A percentile compares a stretch with the other conserved stretches of the same genome.
phyloP scores from a whole-genome alignment of 1,284 basidiomycete genomes.

The Cryptococcus maquisensis region DNA sequence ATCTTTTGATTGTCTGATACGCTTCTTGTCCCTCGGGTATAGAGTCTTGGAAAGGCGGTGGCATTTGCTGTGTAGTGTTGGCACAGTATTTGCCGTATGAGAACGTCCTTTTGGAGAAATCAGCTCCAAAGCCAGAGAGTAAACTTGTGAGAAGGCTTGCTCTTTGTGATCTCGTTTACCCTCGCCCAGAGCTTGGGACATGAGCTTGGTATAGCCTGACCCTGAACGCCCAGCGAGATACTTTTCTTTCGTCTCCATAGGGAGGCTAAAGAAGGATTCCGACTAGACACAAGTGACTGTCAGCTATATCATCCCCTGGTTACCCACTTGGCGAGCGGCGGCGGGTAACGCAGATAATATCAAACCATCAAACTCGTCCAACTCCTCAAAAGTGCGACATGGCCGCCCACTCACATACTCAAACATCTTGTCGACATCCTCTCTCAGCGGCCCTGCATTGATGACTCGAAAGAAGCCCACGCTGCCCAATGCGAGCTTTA shows the following conservation, averaged over 20 bases:
- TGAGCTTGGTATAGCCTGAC: constrained; percentile 18
- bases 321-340: too few relatives aligned
- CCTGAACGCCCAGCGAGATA: constrained; percentile 17
- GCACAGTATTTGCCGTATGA: constrained; percentile 21
- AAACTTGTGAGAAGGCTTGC: constrained; percentile 3
- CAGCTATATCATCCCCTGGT: too few relatives aligned
- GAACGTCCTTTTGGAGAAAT: constrained; percentile 17
- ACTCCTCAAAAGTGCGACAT: neutral
- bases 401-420: constrained; percentile 8
- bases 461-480: constrained; percentile 22
- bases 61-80: constrained; percentile 11
- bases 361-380: neutral
- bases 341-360: too few relatives aligned
- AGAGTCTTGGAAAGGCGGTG: constrained; percentile 11
- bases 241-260: constrained; percentile 14
- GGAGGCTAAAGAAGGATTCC: constrained; percentile 13
- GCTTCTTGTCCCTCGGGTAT: neutral
- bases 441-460: constrained; percentile 10
- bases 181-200: constrained; percentile 20
- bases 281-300: constrained; percentile 9
- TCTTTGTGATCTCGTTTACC: constrained; percentile 25
- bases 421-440: constrained; percentile 16
- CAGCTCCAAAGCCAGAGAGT: too few relatives aligned
- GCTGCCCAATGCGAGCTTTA: constrained; percentile 15
- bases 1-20: constrained; percentile 8